These are phyloP conservation scores for Trichoderma hamatum DNA, from an alignment of 2,329 filamentous ascomycete species.

Conservation along the genomic window DNA sequence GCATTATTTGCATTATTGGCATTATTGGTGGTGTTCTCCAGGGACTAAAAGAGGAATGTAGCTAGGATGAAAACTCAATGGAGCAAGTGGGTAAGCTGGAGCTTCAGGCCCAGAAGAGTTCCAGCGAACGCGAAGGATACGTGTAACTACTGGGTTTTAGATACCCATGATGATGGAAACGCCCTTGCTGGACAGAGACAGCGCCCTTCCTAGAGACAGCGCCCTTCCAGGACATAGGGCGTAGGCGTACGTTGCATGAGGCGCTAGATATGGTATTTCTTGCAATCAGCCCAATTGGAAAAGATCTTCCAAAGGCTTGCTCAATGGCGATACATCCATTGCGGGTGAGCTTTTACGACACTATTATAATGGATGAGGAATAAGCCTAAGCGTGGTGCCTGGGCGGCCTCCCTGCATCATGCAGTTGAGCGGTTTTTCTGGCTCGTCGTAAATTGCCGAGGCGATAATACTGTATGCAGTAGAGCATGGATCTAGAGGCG, in stretches of 20 bases:
- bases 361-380: not conserved
- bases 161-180: not conserved
- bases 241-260: no score
- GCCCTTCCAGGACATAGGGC: no score
- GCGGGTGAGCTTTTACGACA: not conserved
- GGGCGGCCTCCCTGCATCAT: constrained; percentile 11
- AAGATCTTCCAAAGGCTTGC: not conserved
- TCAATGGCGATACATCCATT: not conserved
- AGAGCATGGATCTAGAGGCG: not conserved
- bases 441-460: not conserved
- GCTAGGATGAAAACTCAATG: not conserved
- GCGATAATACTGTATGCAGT: not conserved
- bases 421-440: constrained; percentile 21
- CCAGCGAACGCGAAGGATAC: not conserved
- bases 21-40: not conserved
- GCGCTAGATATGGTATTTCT: not conserved
- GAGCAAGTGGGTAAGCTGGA: not conserved
- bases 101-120: not conserved
- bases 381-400: not conserved
- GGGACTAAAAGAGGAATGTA: not conserved
- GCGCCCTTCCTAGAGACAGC: not conserved
- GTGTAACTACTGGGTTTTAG: not conserved
- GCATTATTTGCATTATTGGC: not conserved
- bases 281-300: not conserved
- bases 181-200: not conserved